Evolutionary conservation across 2,329 filamentous ascomycete species (phyloP).

Genomic region (Diplocarpon rosae): DNA sequence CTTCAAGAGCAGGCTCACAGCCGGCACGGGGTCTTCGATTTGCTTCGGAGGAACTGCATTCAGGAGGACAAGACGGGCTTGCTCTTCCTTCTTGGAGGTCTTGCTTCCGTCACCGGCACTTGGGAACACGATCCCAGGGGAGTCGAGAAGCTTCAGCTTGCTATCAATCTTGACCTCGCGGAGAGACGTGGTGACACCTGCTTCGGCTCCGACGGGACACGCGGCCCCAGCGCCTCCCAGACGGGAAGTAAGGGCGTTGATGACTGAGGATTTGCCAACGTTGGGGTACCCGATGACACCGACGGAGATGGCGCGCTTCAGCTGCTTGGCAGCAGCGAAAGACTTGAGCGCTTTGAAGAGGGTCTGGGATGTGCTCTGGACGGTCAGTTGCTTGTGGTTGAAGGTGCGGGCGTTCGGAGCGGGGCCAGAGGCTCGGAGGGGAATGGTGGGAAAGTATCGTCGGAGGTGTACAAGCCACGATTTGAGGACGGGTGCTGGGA

Average conservation of each 20-base stretch:
- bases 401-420: conserved; percentile 82
- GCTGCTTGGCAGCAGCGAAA: conserved; percentile 69
- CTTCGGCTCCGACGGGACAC: conserved; percentile 83
- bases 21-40: conserved; percentile 84
- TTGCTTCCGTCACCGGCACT: conserved; percentile 48
- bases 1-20: conserved; percentile 73
- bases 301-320: conserved; percentile 83
- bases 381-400: conserved; percentile 81
- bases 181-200: conserved; percentile 81
- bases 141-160: conserved; percentile 88
- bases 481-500: conserved; percentile 72
- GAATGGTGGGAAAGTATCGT: conserved; percentile 81
- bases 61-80: conserved; percentile 75
- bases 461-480: conserved; percentile 77
- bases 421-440: conserved; percentile 71
- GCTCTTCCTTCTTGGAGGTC: conserved; percentile 51
- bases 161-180: conserved; percentile 89
- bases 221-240: conserved; percentile 59
- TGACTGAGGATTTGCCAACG: conserved; percentile 91
- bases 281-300: conserved; percentile 94
- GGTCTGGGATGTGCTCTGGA: conserved; percentile 73
- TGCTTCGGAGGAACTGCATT: conserved; percentile 91
- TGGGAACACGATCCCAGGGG: conserved; percentile 89
- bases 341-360: conserved; percentile 86
- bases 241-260: conserved; percentile 78